Conservation (phyloP, 768 basidiomycete genomes). For the Epithele typhae region DNA sequence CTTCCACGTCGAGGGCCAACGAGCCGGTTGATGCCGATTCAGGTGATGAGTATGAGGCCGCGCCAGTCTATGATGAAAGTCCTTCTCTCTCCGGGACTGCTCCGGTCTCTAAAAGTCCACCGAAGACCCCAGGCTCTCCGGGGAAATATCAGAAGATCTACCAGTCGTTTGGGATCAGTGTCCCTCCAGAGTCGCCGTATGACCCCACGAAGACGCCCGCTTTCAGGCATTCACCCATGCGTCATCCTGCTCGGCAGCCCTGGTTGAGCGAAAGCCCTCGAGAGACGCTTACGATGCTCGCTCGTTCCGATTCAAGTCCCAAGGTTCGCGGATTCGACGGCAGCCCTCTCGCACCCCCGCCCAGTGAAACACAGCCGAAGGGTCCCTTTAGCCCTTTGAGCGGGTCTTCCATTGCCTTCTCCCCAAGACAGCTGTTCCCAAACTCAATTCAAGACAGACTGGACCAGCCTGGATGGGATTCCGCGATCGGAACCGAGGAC, state of each 20-base stretch:
- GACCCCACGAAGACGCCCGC: slow-evolving; percentile 71
- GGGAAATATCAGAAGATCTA: background rate
- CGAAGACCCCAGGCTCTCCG: slow-evolving; percentile 15
- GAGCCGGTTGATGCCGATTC: too few species aligned
- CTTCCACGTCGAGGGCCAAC: too few species aligned
- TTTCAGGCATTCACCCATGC: slow-evolving; percentile 73
- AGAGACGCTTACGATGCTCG: slow-evolving; percentile 55
- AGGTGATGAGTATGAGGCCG: too few species aligned
- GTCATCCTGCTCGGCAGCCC: slow-evolving; percentile 72
- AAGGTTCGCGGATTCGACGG: slow-evolving; percentile 28
- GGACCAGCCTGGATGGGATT: background rate
- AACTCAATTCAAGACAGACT: slow-evolving; percentile 1
- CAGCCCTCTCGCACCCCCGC: slow-evolving; percentile 29
- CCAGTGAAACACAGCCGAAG: slow-evolving; percentile 32
- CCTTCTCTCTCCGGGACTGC: slow-evolving; percentile 16
- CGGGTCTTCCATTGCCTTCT: background rate
- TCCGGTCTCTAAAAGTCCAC: too few species aligned
- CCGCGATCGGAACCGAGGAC: too few species aligned
- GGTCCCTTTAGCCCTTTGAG: slow-evolving; percentile 36
- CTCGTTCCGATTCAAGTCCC: slow-evolving; percentile 45
- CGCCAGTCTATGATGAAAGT: background rate
- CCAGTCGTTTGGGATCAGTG: too few species aligned
- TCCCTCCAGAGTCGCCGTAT: slow-evolving; percentile 66
- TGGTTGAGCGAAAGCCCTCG: slow-evolving; percentile 75
- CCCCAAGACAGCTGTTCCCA: background rate